phyloP scores from a whole-genome alignment of 352 stramenopile species.

The Albugo candida region DNA sequence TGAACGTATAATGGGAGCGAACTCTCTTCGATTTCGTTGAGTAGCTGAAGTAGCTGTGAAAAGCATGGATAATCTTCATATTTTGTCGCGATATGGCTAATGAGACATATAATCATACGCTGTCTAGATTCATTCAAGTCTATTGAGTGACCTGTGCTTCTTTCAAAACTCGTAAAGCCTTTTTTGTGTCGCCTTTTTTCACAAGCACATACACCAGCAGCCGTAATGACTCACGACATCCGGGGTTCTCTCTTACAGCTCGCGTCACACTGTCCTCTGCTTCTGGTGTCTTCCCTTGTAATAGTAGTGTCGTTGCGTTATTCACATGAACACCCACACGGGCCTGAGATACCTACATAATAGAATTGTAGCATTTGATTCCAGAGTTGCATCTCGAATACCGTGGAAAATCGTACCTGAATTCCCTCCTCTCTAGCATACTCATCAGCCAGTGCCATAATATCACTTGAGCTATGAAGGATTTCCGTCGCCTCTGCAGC shows the following conservation, averaged over 20 bases:
- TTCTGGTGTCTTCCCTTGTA: slow-evolving; percentile 49
- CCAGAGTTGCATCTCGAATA: not conserved
- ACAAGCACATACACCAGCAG: slow-evolving; percentile 76
- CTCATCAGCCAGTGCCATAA: slow-evolving; percentile 56
- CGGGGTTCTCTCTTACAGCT: slow-evolving; percentile 59
- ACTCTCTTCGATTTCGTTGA: not conserved
- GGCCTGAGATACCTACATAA: slow-evolving; percentile 25
- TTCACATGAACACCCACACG: slow-evolving; percentile 71
- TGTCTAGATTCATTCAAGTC: not conserved
- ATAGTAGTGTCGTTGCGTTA: slow-evolving; percentile 55
- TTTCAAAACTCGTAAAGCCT: slow-evolving; percentile 70
- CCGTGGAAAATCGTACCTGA: slow-evolving; percentile 15
- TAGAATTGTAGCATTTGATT: not conserved
- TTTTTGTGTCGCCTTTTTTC: slow-evolving; percentile 79
- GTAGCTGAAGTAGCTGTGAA: not conserved
- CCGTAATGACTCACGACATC: slow-evolving; percentile 66
- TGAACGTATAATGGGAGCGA: no score
- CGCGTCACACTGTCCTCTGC: slow-evolving; percentile 71
- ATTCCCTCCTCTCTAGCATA: slow-evolving; percentile 62
- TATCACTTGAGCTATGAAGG: slow-evolving; percentile 48
- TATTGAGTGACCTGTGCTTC: slow-evolving; percentile 59
- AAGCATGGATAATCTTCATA: no score
- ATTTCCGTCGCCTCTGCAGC: slow-evolving; percentile 53
- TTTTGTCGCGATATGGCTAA: no score
- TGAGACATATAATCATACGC: no score